Conservation (phyloP, 177 flowering plant species). For the Vitis hybrid region DNA sequence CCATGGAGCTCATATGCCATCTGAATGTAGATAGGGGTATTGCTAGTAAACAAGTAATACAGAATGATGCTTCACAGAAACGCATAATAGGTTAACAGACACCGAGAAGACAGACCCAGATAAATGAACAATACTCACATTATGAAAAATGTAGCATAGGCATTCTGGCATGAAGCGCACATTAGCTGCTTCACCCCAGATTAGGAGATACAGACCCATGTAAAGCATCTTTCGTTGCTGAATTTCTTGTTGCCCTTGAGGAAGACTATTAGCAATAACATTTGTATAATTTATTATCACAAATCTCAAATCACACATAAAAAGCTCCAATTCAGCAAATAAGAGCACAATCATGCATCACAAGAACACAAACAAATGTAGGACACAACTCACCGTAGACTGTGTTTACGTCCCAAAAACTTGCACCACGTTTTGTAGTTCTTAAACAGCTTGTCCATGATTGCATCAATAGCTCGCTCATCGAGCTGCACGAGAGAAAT, state of each 20-base stretch:
- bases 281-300: neutral
- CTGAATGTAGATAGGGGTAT: conserved; percentile 33
- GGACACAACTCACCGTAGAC: conserved; percentile 64
- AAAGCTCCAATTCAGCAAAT: neutral
- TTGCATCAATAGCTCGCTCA: conserved; percentile 90
- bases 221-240: conserved; percentile 93
- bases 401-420: conserved; percentile 90
- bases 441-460: conserved; percentile 86
- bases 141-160: conserved; percentile 93
- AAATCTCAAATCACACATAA: neutral
- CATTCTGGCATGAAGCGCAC: conserved; percentile 99
- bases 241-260: conserved; percentile 82
- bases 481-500: conserved; percentile 64
- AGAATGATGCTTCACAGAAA: neutral
- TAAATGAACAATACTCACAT: conserved; percentile 50
- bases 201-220: conserved; percentile 96
- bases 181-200: conserved; percentile 99
- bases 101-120: neutral
- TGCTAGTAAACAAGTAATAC: neutral
- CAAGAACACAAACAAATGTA: neutral
- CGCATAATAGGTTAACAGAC: neutral
- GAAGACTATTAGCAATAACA: conserved; percentile 51
- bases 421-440: conserved; percentile 99
- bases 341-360: neutral
- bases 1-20: conserved; percentile 99